Evolutionary conservation across 495 filamentous ascomycete genomes (phyloP).

Genomic region (Lasiosphaeria ovina): DNA sequence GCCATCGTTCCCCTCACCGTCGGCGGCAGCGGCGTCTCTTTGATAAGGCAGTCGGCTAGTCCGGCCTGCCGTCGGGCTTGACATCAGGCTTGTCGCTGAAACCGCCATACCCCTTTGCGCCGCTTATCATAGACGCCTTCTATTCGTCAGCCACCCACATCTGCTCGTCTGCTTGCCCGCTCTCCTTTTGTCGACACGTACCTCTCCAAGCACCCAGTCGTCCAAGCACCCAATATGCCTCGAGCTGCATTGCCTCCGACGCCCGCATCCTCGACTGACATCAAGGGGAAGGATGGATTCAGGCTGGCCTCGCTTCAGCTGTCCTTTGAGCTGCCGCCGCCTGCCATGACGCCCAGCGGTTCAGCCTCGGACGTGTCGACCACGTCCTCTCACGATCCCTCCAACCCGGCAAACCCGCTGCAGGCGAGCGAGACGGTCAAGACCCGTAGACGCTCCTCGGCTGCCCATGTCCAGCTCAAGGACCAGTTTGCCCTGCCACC

Average conservation of each 20-base stretch:
- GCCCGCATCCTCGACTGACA: slow-evolving; percentile 79
- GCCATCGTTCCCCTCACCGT: background rate
- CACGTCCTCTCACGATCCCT: slow-evolving; percentile 41
- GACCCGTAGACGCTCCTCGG: slow-evolving; percentile 55
- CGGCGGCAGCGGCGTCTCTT: background rate
- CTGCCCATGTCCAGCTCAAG: slow-evolving; percentile 49
- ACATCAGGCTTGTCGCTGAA: background rate
- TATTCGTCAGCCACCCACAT: background rate
- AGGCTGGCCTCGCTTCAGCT: slow-evolving; percentile 49
- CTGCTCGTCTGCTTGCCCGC: background rate
- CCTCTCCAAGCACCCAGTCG: background rate
- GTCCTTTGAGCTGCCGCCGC: slow-evolving; percentile 79
- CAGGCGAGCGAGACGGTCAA: slow-evolving; percentile 56
- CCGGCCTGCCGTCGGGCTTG: background rate
- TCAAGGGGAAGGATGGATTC: slow-evolving; percentile 70
- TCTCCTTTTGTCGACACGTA: background rate
- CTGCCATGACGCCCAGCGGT: slow-evolving; percentile 56
- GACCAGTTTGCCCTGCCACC: slow-evolving; percentile 79
- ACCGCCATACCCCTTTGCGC: background rate
- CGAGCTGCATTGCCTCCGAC: slow-evolving; percentile 71
- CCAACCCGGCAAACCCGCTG: slow-evolving; percentile 53
- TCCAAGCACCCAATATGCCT: slow-evolving; percentile 54
- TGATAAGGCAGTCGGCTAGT: background rate
- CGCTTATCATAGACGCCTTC: background rate
- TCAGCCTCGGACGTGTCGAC: slow-evolving; percentile 36